phyloP scores from a whole-genome alignment of 2,329 filamentous ascomycete species.

The Verticillium tricorpus region DNA sequence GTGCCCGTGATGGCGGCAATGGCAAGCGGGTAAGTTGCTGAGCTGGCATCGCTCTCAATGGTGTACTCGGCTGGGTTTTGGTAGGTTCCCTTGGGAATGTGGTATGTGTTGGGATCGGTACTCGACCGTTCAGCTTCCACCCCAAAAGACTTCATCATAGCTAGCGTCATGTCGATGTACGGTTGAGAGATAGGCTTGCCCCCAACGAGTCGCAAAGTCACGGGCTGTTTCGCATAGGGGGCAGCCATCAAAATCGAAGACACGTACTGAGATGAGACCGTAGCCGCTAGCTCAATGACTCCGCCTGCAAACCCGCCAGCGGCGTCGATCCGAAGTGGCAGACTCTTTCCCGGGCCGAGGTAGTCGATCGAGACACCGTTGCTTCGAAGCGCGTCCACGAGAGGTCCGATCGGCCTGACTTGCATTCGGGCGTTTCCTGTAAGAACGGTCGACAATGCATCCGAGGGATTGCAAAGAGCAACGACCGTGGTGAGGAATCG shows the following conservation, averaged over 20 bases:
- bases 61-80: conserved; percentile 80
- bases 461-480: conserved; percentile 68
- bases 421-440: conserved; percentile 98
- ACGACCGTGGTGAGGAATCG: conserved; percentile 91
- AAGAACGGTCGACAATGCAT: conserved; percentile 66
- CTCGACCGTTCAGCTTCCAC: conserved; percentile 72
- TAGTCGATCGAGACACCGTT: conserved; percentile 90
- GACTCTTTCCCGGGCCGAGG: conserved; percentile 73
- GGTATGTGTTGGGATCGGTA: conserved; percentile 83
- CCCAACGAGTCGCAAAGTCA: conserved; percentile 86
- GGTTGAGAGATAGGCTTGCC: conserved; percentile 95
- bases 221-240: conserved; percentile 90
- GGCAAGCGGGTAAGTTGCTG: conserved; percentile 91
- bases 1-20: conserved; percentile 94
- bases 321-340: conserved; percentile 79
- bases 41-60: conserved; percentile 96
- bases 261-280: conserved; percentile 98
- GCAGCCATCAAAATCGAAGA: conserved; percentile 96
- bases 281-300: conserved; percentile 85
- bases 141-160: conserved; percentile 95
- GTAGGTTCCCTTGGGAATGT: conserved; percentile 83
- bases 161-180: conserved; percentile 98
- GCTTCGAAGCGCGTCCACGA: conserved; percentile 81
- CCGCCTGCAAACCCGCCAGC: conserved; percentile 81
- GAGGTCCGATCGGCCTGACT: conserved; percentile 83